A percentile compares a stretch with the other conserved stretches of the same genome.
Conservation (phyloP, 352 stramenopile species). For the Phytophthora colocasiae region DNA sequence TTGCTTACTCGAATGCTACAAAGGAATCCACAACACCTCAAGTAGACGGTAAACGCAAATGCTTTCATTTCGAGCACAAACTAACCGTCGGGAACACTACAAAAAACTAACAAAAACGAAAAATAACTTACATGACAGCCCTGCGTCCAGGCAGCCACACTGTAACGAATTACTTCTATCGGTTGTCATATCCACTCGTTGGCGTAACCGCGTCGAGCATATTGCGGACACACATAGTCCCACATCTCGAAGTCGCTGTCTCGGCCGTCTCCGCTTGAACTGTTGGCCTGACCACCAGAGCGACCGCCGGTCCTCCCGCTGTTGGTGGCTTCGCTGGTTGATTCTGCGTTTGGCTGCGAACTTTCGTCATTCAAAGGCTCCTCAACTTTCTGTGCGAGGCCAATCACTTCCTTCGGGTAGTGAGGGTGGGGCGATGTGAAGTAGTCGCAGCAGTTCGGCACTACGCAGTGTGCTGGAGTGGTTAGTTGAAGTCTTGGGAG, state of each 20-base stretch:
- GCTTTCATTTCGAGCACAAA: too few relatives aligned
- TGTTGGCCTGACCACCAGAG: conserved; percentile 3
- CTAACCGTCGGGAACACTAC: too few relatives aligned
- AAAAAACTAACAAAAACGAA: conserved; percentile 10
- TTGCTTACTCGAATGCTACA: background rate
- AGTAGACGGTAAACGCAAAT: too few relatives aligned
- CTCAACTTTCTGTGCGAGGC: conserved; percentile 14
- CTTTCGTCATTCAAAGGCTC: conserved; percentile 5
- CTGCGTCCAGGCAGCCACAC: conserved; percentile 26
- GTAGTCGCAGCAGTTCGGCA: conserved; percentile 46
- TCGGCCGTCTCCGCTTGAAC: conserved; percentile 3
- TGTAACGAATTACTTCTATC: conserved; percentile 19
- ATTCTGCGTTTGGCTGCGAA: conserved; percentile 12
- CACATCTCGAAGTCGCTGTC: conserved; percentile 58
- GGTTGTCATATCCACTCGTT: conserved; percentile 58
- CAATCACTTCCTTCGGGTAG: conserved; percentile 40
- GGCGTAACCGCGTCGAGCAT: conserved; percentile 41
- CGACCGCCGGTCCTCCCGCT: conserved; percentile 8
- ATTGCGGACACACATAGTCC: conserved; percentile 64
- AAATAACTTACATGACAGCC: conserved; percentile 13
- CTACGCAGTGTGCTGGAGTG: conserved; percentile 20
- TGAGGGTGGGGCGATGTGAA: conserved; percentile 44
- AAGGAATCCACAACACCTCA: too few relatives aligned
- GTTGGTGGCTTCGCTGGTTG: conserved; percentile 9
- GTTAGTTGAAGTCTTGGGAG: conserved; percentile 34